These are phyloP conservation scores for Lachnellula suecica DNA, from an alignment of 2,329 filamentous ascomycete species.

Conservation along the genomic window DNA sequence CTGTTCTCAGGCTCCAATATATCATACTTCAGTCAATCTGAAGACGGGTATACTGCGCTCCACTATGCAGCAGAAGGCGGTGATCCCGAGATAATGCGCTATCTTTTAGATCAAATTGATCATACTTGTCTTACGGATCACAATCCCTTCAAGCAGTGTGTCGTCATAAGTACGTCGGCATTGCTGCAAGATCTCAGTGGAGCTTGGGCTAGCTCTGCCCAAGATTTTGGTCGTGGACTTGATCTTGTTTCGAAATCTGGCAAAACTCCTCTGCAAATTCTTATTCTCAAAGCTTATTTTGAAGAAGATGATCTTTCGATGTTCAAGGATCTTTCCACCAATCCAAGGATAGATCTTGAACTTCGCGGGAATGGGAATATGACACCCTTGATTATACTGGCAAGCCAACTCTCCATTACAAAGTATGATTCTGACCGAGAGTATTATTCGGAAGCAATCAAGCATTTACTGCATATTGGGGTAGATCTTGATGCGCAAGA, in stretches of 20 bases:
- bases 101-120: not conserved
- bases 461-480: slow-evolving; percentile 1
- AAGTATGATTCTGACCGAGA: no score
- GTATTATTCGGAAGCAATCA: not conserved
- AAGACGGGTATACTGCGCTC: not conserved
- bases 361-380: not conserved
- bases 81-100: not conserved
- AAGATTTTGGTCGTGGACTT: not conserved
- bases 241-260: slow-evolving; percentile 1
- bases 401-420: slow-evolving; percentile 1
- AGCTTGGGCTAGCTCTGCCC: not conserved
- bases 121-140: not conserved
- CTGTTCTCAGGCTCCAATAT: not conserved
- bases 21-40: not conserved
- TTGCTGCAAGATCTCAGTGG: not conserved
- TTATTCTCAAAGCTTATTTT: not conserved
- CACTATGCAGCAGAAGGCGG: not conserved
- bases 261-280: slow-evolving; percentile 1
- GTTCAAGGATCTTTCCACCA: not conserved
- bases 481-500: slow-evolving; percentile 1
- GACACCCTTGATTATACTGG: not conserved
- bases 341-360: slow-evolving; percentile 1
- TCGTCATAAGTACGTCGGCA: not conserved
- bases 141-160: not conserved
- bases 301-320: not conserved